phyloP scores from a whole-genome alignment of 2,329 filamentous ascomycete species.

The Colletotrichum agaves region DNA sequence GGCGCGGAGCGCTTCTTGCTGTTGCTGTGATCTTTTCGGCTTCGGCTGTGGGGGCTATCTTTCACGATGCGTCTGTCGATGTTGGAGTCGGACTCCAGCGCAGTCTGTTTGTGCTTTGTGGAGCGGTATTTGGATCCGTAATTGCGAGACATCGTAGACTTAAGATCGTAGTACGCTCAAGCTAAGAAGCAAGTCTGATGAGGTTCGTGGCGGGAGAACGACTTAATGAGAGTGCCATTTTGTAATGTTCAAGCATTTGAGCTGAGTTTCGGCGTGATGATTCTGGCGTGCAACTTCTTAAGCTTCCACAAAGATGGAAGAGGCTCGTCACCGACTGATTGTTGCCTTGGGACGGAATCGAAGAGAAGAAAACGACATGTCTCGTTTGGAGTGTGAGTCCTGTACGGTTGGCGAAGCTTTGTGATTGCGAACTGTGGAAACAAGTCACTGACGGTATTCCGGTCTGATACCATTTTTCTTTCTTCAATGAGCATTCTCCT shows the following conservation, averaged over 20 bases:
- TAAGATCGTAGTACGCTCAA: background rate
- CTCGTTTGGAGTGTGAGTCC: too few relatives aligned
- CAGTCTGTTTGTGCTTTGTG: background rate
- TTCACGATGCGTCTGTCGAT: background rate
- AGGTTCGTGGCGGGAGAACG: background rate
- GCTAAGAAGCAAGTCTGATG: background rate
- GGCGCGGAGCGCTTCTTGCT: background rate
- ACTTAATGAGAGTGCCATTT: background rate
- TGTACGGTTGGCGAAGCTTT: too few relatives aligned
- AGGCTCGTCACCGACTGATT: background rate
- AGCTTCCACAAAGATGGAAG: background rate
- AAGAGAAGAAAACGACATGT: background rate
- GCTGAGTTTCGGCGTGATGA: background rate
- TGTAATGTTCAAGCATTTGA: background rate
- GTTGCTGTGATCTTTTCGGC: background rate
- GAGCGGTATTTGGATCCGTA: conserved; percentile 1
- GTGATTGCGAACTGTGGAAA: too few relatives aligned
- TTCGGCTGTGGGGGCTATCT: background rate
- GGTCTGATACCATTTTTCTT: too few relatives aligned
- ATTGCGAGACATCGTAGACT: conserved; percentile 18
- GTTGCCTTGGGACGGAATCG: background rate
- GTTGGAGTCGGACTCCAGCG: background rate
- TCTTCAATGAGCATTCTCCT: too few relatives aligned
- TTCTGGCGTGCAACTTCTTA: background rate
- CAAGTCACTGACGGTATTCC: too few relatives aligned